phyloP scores from a whole-genome alignment of 345 rosid species.

The Sisymbrium irio region DNA sequence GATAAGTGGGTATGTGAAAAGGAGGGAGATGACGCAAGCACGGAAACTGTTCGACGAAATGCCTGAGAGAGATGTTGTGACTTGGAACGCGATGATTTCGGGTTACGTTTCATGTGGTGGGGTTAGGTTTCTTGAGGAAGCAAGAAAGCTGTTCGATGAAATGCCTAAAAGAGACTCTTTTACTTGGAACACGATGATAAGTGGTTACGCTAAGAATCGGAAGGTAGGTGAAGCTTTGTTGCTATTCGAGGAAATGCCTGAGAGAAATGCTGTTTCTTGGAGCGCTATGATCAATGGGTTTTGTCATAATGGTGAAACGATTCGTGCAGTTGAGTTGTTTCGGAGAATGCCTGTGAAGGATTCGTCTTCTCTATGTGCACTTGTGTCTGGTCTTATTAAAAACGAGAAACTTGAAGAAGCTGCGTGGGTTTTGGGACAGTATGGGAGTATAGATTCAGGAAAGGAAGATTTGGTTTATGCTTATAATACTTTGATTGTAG shows the following conservation, averaged over 20 bases:
- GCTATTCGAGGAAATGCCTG: constrained; percentile 54
- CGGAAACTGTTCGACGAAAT: constrained; percentile 61
- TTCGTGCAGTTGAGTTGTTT: constrained; percentile 47
- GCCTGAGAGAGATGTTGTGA: constrained; percentile 51
- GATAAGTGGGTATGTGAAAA: constrained; percentile 52
- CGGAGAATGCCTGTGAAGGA: constrained; percentile 54
- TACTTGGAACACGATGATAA: constrained; percentile 79
- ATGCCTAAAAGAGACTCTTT: constrained; percentile 34
- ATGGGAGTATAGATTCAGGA: constrained; percentile 20
- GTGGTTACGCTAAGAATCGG: constrained; percentile 65
- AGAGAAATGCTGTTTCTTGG: constrained; percentile 46
- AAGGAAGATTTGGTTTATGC: constrained; percentile 49
- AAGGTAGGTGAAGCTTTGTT: constrained; percentile 50
- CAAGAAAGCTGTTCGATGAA: constrained; percentile 33
- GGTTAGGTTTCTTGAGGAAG: constrained; percentile 36
- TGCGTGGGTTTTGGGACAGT: constrained; percentile 40
- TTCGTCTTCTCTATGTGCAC: constrained; percentile 48
- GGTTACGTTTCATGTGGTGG: constrained; percentile 58
- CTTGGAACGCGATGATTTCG: constrained; percentile 68
- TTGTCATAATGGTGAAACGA: constrained; percentile 47
- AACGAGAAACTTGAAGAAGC: constrained; percentile 61
- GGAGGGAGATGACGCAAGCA: constrained; percentile 45
- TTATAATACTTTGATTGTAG: constrained; percentile 77
- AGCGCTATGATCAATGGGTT: constrained; percentile 67
- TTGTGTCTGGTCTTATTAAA: constrained; percentile 61